Evolutionary conservation across 2,329 filamentous ascomycete species (phyloP), one percentile per base, ranked within the genome.

Genomic region (Trichophyton mentagrophytes): DNA sequence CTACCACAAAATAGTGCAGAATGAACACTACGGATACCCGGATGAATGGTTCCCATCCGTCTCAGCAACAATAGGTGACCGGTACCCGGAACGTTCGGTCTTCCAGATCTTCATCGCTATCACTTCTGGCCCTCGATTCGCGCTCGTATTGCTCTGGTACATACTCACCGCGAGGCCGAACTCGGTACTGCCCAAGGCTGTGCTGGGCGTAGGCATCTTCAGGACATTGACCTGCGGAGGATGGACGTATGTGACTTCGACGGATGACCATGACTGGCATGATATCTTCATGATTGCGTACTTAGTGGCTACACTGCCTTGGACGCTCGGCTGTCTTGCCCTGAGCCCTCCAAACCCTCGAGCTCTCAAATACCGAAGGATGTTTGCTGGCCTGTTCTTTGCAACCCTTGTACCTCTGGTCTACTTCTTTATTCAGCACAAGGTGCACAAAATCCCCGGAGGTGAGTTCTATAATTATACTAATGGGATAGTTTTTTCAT

Each of bases 221-320:
- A 85, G 93, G 68, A 96, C 92, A 8, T 77, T 97, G 62, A 96
- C 90, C 3, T 99, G 93, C 70, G 93, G 92, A 67, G 93, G 93
- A 62, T 99, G 93, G 92, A 96, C 93, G 59, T 99, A 97, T 74
- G 85, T 99, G 64, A 99, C 93, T 27, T 97, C 93, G 64, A 99
- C 93, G 49, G 93, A 99, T 72, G 90, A 97, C 72, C 93, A 99
- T 74, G 85, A 95, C 74, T 97, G 90, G 91, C 93, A 99, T 73
- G 93, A 99, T 70, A 92, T 97, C 64, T 92, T 99, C 73, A 99
- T 99, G 93, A 96, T 99, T 67, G 95, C 90, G 13, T 99, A 99
- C 74, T 80, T 99, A 61, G 86, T 99, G 53, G 88, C 90, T 38
- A 97, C 93, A 2, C 79, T 99, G 60, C 93, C 93, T 1, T 99